Base-by-base conservation (phyloP, 163 green algal species). In the Coccomyxa subellipsoidea region DNA sequence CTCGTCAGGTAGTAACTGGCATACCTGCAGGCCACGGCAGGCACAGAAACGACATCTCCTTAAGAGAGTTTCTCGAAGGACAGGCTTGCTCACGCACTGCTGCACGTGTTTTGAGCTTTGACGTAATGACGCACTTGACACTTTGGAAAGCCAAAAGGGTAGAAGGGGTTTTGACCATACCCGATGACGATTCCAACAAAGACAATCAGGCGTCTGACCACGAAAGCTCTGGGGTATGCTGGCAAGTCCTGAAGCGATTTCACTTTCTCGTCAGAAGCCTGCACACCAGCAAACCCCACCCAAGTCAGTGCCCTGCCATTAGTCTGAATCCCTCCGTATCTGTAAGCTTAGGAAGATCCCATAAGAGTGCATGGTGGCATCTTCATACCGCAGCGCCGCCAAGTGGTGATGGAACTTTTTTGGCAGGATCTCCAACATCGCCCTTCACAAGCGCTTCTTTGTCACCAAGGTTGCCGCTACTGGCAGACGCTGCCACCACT, bases 1-100 rank as follows among this genome's bases (percentile, higher is more conserved):
- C 96, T 91, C 0, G 95, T 98, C 15, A 99, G 88, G 91, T 99
- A 99, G 88, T 98, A 98, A 80, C 87, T 95, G 0, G 93, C 93
- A 84, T 98, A 98, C 81, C 84, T 87, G 79, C 79, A 18, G 4
- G 23, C 15, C 47, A 59, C 23, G 47, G 47, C 47, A 5, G 4
- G n/a, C n/a, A n/a, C 47, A 66, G 47, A 66, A 12, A 12, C 47
- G 18, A 66, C 47, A 66, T 66, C 47, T 18, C 47, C 12, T 18
- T 66, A 12, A 66, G 47, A n/a, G n/a, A n/a, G n/a, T n/a, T n/a
- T n/a, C n/a, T n/a, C n/a, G n/a, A n/a, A n/a, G n/a, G n/a, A n/a
- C n/a, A n/a, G n/a, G n/a, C n/a, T n/a, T n/a, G n/a, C n/a, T n/a
- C n/a, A n/a, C n/a, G n/a, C n/a, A n/a, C n/a, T n/a, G n/a, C n/a